Base-by-base conservation (phyloP, 768 basidiomycete genomes). In the Lyophyllum decastes region DNA sequence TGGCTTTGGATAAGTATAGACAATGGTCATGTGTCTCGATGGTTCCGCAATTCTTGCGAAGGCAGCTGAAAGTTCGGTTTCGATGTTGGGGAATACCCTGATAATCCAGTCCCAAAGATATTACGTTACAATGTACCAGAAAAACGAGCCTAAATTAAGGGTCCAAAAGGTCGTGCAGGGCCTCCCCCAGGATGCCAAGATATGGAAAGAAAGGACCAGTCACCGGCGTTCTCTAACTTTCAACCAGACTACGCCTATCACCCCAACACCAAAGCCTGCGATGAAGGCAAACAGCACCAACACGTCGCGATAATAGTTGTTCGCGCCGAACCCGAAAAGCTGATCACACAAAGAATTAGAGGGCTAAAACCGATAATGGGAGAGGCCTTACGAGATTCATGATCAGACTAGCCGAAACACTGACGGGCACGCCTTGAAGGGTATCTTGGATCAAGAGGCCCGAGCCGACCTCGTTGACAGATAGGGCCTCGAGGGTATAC, bases 401-500 rank as follows among this genome's bases (percentile, higher is more conserved):
- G 66, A 98, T 95, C 61, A 95, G 68, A 49, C 76, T 76, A 0
- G 95, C 95, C 2, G 89, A 90, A 49, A 96, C 80, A 49, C 85
- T 71, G 38, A 98, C 82, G 1, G 90, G 90, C 12, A 96, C 94
- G 41, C 94, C 94, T 61, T 86, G 80, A 22, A 95, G 71, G 5
- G 77, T 79, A 72, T 95, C 94, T 57, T 83, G 58, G 27, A 97
- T 97, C 84, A 87, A 83, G 33, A 97, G 75, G 2, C 95, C 95
- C 4, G 91, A 89, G 38, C 86, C 86, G 16, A 98, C 93, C 69
- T 98, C 95, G 67, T 98, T 98, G 35, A 97, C 90, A 12, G 88
- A 79, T 16, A 97, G 77, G 5, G 95, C 95, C 68, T 94, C 92
- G n/a, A 92, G 77, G 24, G 80, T 78, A 68, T 86, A 93, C 71